Evolutionary conservation across 1,284 basidiomycete species (phyloP).

Genomic region (Leucoagaricus sp.): DNA sequence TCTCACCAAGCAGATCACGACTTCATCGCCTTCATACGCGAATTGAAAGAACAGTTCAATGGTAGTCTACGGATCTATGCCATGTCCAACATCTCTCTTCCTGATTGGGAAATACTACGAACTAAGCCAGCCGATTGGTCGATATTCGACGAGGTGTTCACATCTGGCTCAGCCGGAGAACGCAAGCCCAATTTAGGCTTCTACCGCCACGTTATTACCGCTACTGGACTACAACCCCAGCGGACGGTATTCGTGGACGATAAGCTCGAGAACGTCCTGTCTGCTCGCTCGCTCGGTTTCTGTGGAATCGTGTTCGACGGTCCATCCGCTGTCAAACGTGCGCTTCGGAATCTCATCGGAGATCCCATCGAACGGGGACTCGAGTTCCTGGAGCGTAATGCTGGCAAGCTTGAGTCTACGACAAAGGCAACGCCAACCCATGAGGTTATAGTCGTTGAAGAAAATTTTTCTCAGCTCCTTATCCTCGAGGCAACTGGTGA

Average conservation of each 20-base stretch:
- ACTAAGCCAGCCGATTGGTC: constrained; percentile 51
- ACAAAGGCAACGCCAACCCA: constrained; percentile 36
- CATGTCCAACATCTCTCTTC: constrained; percentile 60
- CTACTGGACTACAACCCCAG: constrained; percentile 43
- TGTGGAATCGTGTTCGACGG: constrained; percentile 54
- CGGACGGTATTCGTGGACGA: constrained; percentile 58
- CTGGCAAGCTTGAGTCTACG: constrained; percentile 44
- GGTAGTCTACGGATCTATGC: constrained; percentile 48
- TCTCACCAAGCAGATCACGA: constrained; percentile 45
- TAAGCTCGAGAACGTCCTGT: constrained; percentile 58
- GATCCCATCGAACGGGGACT: constrained; percentile 46
- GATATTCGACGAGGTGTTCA: constrained; percentile 55
- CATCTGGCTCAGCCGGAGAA: constrained; percentile 49
- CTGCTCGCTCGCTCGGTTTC: constrained; percentile 56
- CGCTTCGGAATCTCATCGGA: constrained; percentile 47
- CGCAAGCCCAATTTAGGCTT: constrained; percentile 58
- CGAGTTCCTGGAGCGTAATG: constrained; percentile 41
- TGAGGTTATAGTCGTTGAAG: constrained; percentile 40
- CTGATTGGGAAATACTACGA: constrained; percentile 50
- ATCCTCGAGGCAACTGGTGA: constrained; percentile 58
- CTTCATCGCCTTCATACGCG: constrained; percentile 47
- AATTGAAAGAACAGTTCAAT: constrained; percentile 41
- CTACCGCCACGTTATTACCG: constrained; percentile 48
- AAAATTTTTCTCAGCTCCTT: constrained; percentile 59
- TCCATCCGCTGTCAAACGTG: constrained; percentile 41